Evolutionary conservation across 2,329 filamentous ascomycete genomes (phyloP), one percentile per base, ranked within the genome.

Genomic region (Hypoxylon sp.): DNA sequence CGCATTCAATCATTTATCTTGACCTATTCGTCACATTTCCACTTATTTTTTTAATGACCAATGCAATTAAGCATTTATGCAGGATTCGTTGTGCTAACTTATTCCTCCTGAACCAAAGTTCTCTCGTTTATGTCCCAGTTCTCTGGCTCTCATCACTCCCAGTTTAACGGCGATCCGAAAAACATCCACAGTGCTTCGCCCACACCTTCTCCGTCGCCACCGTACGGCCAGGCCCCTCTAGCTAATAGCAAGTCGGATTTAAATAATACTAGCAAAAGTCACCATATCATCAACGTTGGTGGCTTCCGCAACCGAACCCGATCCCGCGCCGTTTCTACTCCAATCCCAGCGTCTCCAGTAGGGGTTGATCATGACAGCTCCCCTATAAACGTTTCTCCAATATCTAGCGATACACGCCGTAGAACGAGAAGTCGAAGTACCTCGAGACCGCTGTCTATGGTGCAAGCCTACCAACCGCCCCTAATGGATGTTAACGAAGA

Each of bases 71-170:
- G 22, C 55, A 19, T 62, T 66, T 63, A 62, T 64, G 39, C 69
- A 54, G 59, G 66, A 22, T 63, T 73, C 64, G 54, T 76, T 72
- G 71, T 78, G 73, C 79, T 81, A 79, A 81, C 75, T 60, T 70
- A 63, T 64, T 58, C 66, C 66, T 71, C 69, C 69, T 60, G 71
- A 75, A 67, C 63, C 71, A 79, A 66, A 97, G 94, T 97, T 63
- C 86, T 94, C 75, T 97, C 93, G 75, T 97, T 97, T 82, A 95
- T 97, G 87, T 94, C 92, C 80, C 89, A 91, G 82, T 90, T 92
- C 84, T 91, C 91, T 73, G 83, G 83, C 72, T 80, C 81, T 66
- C 76, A 80, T 66, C 76, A 79, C 44, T 80, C 81, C 52, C 66
- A 66, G 39, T 76, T 78, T 35, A 77, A 78, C 66, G 77, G 78